These are phyloP conservation scores for Roridomyces roridus DNA, from an alignment of 768 basidiomycete species.

Conservation along the genomic window DNA sequence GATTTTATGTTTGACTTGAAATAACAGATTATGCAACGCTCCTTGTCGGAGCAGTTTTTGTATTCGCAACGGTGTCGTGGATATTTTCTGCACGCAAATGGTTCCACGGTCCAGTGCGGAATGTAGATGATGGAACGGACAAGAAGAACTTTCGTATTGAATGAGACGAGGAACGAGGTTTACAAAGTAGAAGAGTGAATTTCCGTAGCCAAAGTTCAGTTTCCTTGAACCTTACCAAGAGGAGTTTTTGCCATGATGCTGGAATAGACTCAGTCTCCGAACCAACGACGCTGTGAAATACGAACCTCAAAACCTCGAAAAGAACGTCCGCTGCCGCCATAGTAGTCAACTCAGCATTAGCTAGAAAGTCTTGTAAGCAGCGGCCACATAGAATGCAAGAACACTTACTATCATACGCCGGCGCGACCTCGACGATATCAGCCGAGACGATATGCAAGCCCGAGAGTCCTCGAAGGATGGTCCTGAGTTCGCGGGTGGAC, in stretches of 20 bases:
- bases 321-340: conserved; percentile 57
- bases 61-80: conserved; percentile 71
- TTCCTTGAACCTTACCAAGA: conserved; percentile 59
- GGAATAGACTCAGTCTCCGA: background rate
- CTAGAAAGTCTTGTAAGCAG: background rate
- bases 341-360: conserved; percentile 42
- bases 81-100: conserved; percentile 69
- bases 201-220: no score
- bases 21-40: conserved; percentile 70
- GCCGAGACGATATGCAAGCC: conserved; percentile 80
- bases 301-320: conserved; percentile 61
- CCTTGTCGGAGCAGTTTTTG: conserved; percentile 66
- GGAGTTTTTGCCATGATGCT: conserved; percentile 85
- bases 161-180: background rate
- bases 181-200: conserved; percentile 4
- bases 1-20: background rate
- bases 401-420: conserved; percentile 68
- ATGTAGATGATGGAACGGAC: conserved; percentile 38
- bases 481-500: conserved; percentile 83
- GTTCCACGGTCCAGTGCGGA: conserved; percentile 72
- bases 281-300: no score
- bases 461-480: conserved; percentile 76
- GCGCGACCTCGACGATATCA: conserved; percentile 86
- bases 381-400: background rate
- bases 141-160: background rate